phyloP scores from a whole-genome alignment of 176 grass and related monocot species.

The Rhynchospora pubera region DNA sequence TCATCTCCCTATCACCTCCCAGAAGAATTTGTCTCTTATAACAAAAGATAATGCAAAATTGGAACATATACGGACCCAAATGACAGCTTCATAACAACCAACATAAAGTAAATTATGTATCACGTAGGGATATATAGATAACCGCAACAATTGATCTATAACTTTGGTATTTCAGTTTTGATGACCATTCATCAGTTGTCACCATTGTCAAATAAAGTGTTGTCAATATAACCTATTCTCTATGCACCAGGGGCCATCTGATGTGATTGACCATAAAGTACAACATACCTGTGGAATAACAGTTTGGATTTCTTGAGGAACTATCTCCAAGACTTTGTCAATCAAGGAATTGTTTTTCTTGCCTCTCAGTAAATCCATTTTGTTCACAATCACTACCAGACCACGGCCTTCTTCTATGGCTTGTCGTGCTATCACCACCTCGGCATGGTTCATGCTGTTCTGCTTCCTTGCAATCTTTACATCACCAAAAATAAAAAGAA shows the following conservation, averaged over 20 bases:
- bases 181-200: too few species aligned
- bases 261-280: neutral
- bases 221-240: too few species aligned
- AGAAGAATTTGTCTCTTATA: neutral
- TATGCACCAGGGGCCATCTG: neutral
- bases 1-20: neutral
- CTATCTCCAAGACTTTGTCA: slow-evolving; percentile 60
- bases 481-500: slow-evolving; percentile 13
- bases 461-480: slow-evolving; percentile 75
- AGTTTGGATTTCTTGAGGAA: slow-evolving; percentile 89
- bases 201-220: too few species aligned
- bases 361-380: slow-evolving; percentile 94
- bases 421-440: slow-evolving; percentile 83
- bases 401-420: slow-evolving; percentile 95
- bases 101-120: neutral
- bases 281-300: slow-evolving; percentile 73
- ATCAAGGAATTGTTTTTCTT: slow-evolving; percentile 32
- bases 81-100: too few species aligned
- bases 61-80: neutral
- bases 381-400: slow-evolving; percentile 84
- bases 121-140: too few species aligned
- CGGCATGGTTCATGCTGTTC: slow-evolving; percentile 78
- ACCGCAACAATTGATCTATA: too few species aligned
- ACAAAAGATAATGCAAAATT: neutral
- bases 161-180: too few species aligned